Conservation (phyloP, 2,329 filamentous ascomycete species). For the Exophiala viscosa region DNA sequence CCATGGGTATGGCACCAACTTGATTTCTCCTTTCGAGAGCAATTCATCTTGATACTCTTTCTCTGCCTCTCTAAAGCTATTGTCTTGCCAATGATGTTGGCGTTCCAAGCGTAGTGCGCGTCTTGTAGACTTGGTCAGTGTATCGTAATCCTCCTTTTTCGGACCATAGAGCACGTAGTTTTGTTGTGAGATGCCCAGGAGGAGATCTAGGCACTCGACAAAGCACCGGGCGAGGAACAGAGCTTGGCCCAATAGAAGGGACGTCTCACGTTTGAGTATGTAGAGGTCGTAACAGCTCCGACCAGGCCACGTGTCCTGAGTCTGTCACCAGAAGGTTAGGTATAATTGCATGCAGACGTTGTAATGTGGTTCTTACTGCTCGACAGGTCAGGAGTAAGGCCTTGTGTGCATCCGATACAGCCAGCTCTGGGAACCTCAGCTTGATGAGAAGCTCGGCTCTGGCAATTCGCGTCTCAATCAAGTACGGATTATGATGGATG, state of each 20-base stretch:
- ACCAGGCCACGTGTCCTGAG: neutral
- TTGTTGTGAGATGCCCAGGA: neutral
- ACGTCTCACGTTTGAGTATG: neutral
- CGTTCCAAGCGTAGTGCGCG: neutral
- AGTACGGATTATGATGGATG: neutral
- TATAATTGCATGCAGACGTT: neutral
- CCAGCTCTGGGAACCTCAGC: slow-evolving; percentile 2
- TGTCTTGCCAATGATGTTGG: neutral
- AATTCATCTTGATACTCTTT: neutral
- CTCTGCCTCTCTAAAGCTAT: neutral
- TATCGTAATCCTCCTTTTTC: neutral
- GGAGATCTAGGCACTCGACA: neutral
- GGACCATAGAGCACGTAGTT: neutral
- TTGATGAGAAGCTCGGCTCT: neutral
- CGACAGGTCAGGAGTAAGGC: neutral
- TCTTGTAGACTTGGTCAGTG: neutral
- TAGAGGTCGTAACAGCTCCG: neutral
- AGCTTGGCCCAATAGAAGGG: neutral
- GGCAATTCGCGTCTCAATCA: neutral
- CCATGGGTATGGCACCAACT: neutral
- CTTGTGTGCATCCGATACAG: neutral
- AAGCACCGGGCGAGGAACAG: slow-evolving; percentile 18
- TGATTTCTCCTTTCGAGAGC: neutral
- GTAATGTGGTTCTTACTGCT: neutral
- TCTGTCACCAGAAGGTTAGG: neutral